Base-by-base conservation (phyloP, 345 rosid genomes). In the Rhizophora mangle region DNA sequence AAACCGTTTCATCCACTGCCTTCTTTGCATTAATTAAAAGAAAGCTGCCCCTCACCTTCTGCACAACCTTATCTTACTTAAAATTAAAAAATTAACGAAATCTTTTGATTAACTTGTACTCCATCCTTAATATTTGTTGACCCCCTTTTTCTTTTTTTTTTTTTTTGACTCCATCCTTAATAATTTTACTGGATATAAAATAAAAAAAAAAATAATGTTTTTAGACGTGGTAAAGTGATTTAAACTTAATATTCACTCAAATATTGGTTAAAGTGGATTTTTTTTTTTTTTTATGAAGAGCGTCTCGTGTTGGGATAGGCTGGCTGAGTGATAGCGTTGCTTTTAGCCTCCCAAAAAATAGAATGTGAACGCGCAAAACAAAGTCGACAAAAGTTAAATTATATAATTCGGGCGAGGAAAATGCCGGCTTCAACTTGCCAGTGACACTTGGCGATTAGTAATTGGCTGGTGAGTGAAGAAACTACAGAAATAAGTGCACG, bases 331-430 rank as follows among this genome's bases (percentile, higher is more conserved):
- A 31, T 1, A 27, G 49, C 15, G 46, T 0, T 4, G 39, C 53
- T 55, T 1, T 1, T 27, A 37, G 16, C 56, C 22, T 67, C 77
- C 52, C 46, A 39, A 56, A 37, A 63, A 22, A 63, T 64, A 30
- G 27, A 24, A 54, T 83, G 82, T 75, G 86, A 83, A 76, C 68
- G 73, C 69, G 22, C 4, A 24, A 16, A 31, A 7, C 11, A 63
- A 60, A 63, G 82, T 81, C 84, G 79, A 74, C 80, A 66, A 24
- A 43, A 8, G 62, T 11, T 19, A 29, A 15, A 15, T n/a, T 29
- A 24, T 46, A 46, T 27, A 24, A 49, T 22, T 26, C 29, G 18
- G 26, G 66, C 60, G n/a, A 51, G 24, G 16, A 39, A 11, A 11
- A 37, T 24, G 43, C 29, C 59, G 49, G 49, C 63, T 26, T 13